Base-by-base conservation (phyloP, 2,329 filamentous ascomycete species). In the Thyridium curvatum region DNA sequence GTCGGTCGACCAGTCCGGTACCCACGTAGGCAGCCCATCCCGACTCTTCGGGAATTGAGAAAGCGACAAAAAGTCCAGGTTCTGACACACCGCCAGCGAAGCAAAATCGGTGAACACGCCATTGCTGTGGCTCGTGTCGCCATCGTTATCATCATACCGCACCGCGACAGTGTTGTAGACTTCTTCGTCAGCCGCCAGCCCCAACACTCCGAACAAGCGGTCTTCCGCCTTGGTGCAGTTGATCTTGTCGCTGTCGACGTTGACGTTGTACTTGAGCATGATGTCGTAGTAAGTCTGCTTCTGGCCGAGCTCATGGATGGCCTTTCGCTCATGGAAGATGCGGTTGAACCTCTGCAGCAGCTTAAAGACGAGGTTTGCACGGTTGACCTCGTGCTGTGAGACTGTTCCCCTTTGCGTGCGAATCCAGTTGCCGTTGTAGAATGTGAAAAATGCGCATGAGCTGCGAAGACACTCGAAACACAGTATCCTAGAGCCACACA, bases 161-260 rank as follows among this genome's bases (percentile, higher is more conserved):
- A 49, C 45, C 8, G 18, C 17, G n/a, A 49, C 29, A 26, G 3
- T 5, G 28, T n/a, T 28, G 43, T 12, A 50, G 8, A 31, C n/a
- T 8, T 53, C 55, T 18, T 55, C 45, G 1, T 43, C 30, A 1
- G 37, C 46, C 4, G 51, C 45, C 8, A 62, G 48, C 3, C 59
- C 59, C 16, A 60, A 41, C 18, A 62, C 36, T 4, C 49, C 58
- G 18, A 54, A 60, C 4, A 62, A 39, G 10, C 58, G 49, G 39
- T 62, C 59, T 14, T 57, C 54, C 2, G 50, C 37, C 8, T 53
- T 43, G 4, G 48, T 48, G 4, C 52, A 48, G 3, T 52, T 51
- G 18, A 57, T 50, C 39, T 55, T 59, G 8, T 32, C 32, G 5
- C 30, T 14, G 2, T 37, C 34, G 3, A 48, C 41, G 17, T 53